Evolutionary conservation across 805 yeast species (phyloP).

Genomic region (Ogataea populi-albae): DNA sequence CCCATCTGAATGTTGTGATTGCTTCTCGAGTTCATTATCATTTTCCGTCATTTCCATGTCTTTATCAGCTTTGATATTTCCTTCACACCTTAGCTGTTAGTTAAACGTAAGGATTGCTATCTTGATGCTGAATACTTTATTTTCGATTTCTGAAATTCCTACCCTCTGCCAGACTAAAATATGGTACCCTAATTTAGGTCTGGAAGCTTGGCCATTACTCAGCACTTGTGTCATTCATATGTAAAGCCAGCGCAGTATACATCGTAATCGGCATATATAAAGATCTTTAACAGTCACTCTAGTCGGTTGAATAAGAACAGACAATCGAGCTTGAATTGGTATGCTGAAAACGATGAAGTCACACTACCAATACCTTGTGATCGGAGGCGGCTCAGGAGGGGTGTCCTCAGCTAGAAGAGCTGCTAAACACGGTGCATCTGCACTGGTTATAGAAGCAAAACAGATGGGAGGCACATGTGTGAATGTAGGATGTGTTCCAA

Average conservation of each 20-base stretch:
- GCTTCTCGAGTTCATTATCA: too few species aligned
- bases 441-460: conserved; percentile 75
- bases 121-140: neutral
- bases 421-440: conserved; percentile 87
- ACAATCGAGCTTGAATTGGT: neutral
- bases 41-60: too few species aligned
- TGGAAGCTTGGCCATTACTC: too few species aligned
- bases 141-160: neutral
- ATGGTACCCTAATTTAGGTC: neutral
- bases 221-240: too few species aligned
- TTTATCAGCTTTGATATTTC: too few species aligned
- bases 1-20: neutral
- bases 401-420: conserved; percentile 98
- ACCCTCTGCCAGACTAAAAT: conserved; percentile 1
- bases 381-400: conserved; percentile 99
- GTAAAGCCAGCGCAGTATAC: too few species aligned
- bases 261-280: too few species aligned
- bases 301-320: too few species aligned
- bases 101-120: too few species aligned
- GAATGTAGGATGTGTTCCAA: conserved; percentile 98
- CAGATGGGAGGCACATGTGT: conserved; percentile 98
- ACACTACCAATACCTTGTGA: conserved; percentile 88
- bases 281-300: too few species aligned
- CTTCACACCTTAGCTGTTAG: too few species aligned
- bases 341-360: conserved; percentile 34